A percentile compares a stretch with the other conserved stretches of the same genome.
Evolutionary conservation across 805 yeast species (phyloP).

Genomic region (Candida coquimbonensis): DNA sequence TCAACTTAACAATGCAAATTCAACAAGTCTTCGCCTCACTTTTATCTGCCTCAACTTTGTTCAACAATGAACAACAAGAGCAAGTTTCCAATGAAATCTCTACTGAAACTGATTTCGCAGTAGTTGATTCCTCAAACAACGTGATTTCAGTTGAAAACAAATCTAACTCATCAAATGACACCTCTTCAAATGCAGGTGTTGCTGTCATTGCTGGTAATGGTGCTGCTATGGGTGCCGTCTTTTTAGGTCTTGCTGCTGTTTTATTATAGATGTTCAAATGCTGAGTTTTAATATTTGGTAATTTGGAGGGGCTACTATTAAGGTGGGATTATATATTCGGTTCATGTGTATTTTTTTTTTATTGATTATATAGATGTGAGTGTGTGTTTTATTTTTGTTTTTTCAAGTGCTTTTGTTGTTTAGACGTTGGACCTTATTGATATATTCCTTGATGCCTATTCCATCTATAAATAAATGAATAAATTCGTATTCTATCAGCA

Average conservation of each 20-base stretch:
- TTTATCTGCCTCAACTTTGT: conserved; percentile 20
- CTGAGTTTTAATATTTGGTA: too few relatives aligned
- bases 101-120: background rate
- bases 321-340: too few relatives aligned
- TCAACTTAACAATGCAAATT: conserved; percentile 19
- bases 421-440: too few relatives aligned
- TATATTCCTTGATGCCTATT: too few relatives aligned
- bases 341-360: too few relatives aligned
- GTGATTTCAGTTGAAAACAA: conserved; percentile 8
- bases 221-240: conserved; percentile 19
- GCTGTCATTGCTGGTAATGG: conserved; percentile 14
- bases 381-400: too few relatives aligned
- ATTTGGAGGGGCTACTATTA: too few relatives aligned
- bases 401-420: too few relatives aligned
- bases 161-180: conserved; percentile 21
- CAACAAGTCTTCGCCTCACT: conserved; percentile 25
- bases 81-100: background rate
- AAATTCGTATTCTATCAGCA: too few relatives aligned
- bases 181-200: conserved; percentile 22
- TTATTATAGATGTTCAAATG: conserved; percentile 13
- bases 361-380: too few relatives aligned
- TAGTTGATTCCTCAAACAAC: conserved; percentile 5
- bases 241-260: conserved; percentile 21
- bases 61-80: conserved; percentile 5
- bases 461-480: too few relatives aligned